Evolutionary conservation across 1,284 basidiomycete species (phyloP), one percentile per base, ranked within the genome.

Genomic region (Boletellus deceptivus): DNA sequence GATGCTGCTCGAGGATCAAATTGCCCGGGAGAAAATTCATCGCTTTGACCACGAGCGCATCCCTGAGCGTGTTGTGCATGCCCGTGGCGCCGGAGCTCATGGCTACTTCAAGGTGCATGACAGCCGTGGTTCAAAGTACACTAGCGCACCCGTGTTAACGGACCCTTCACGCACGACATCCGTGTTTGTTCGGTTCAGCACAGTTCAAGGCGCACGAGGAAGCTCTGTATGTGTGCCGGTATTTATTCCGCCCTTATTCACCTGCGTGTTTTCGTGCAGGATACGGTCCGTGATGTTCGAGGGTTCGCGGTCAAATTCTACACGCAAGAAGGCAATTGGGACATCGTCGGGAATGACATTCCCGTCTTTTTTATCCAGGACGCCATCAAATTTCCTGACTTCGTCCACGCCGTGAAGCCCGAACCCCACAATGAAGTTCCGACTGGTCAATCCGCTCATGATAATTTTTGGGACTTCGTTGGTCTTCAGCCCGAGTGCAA

Each of bases 341-440:
- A 94, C 61, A 70, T 93, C 33, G 89, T 91, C 46, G 87, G 84
- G 16, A 88, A 88, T 60, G 73, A 85, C 59, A 80, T 91, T 35
- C 88, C 89, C 1, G 82, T 91, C 22, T 93, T 93, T 73, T 93
- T 93, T 72, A 87, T 94, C 25, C 89, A 91, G 54, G 85, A 88
- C 55, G 84, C 86, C 0, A 84, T 92, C 68, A 89, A 91, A 65
- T 93, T 93, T 63, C 84, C 86, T 14, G 90, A 93, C 61, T 71
- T 93, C 47, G 75, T 93, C 37, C 91, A 93, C 62, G 84, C 89
- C 51, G 81, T 85, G 25, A 87, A 89, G 62, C 87, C 89, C 1
- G 89, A 91, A 62, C 91, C 91, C 3, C 79, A 90, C 44, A 86
- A 85, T 53, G 87, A 91, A 60, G 78, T 87, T 1, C 78, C 78